phyloP scores from a whole-genome alignment of 192 early-diverging fungal genomes.

The Jimgerdemannia flammicorona region DNA sequence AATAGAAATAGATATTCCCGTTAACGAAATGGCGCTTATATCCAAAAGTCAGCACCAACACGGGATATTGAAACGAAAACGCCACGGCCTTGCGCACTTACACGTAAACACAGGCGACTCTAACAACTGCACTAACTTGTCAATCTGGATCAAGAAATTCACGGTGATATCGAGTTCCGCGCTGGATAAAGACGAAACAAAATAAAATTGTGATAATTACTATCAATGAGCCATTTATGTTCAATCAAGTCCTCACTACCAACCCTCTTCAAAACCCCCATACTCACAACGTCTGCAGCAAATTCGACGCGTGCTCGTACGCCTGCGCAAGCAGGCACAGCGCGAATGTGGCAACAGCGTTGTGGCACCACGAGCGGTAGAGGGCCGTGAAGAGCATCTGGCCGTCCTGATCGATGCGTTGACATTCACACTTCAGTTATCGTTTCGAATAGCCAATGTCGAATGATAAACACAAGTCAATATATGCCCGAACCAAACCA shows the following conservation, averaged over 20 bases:
- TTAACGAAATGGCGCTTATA: not conserved
- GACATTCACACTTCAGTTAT: not conserved
- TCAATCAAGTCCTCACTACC: no score
- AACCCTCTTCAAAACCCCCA: not conserved
- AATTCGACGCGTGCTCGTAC: constrained; percentile 84
- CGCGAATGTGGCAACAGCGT: constrained; percentile 89
- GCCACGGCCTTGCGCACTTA: constrained; percentile 14
- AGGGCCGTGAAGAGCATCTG: constrained; percentile 79
- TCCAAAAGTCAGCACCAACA: not conserved
- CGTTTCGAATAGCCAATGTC: not conserved
- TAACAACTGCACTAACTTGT: constrained; percentile 96
- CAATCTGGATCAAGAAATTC: constrained; percentile 90
- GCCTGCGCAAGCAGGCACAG: constrained; percentile 96
- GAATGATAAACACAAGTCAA: not conserved
- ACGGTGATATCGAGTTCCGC: constrained; percentile 95
- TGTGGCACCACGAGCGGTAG: constrained; percentile 96
- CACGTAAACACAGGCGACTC: constrained; percentile 98
- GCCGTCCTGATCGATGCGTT: constrained; percentile 49
- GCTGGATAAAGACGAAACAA: constrained; percentile 20
- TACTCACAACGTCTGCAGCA: constrained; percentile 76
- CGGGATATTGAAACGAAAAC: not conserved
- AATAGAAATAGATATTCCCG: not conserved
- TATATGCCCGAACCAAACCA: not conserved
- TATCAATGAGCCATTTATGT: not conserved
- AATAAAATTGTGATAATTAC: not conserved